Evolutionary conservation across 169 alveolate genomes (phyloP), one percentile per base, ranked within the genome.

Genomic region (Plasmodium inui): DNA sequence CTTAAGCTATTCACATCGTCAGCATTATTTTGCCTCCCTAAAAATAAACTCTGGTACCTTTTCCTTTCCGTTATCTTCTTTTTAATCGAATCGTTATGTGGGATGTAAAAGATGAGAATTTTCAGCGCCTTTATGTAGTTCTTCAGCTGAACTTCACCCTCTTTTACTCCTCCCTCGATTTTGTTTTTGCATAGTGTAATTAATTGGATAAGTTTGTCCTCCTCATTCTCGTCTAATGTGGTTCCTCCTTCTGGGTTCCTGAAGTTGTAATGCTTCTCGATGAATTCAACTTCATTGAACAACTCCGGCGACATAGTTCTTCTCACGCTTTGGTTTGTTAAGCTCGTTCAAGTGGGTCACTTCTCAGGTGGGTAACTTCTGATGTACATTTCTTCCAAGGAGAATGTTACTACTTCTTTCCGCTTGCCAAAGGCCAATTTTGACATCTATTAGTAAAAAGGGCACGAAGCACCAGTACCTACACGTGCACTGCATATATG

Each of bases 61-160:
- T 80, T 67, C n/a, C 73, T 89, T 67, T 89, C 94, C 44, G 94
- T 89, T 78, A 89, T 89, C 32, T 53, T 89, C 32, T 79, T 53
- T 70, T 89, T 55, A 50, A 89, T 67, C 37, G 90, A 78, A 32
- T 79, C 76, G 72, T 79, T 89, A 80, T 37, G 82, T 28, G 94
- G 94, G 32, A 89, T 89, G 50, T 79, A 89, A 46, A 78, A 80
- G 26, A 80, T 70, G 50, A 55, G 34, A 70, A 89, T 78, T 81
- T 89, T 89, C 53, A 89, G 26, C 22, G 83, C 72, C 50, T 89
- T 89, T 41, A 89, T 71, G 72, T 72, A 89, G 79, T 89, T 89
- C 10, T 8, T 73, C 22, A 86, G 46, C 32, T 32, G 6, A 19
- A 30, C 50, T 37, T 78, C 94, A 17, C 72, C 10, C 39, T 9